Base-by-base conservation (phyloP, 345 rosid genomes). In the Aurinia saxatilis region DNA sequence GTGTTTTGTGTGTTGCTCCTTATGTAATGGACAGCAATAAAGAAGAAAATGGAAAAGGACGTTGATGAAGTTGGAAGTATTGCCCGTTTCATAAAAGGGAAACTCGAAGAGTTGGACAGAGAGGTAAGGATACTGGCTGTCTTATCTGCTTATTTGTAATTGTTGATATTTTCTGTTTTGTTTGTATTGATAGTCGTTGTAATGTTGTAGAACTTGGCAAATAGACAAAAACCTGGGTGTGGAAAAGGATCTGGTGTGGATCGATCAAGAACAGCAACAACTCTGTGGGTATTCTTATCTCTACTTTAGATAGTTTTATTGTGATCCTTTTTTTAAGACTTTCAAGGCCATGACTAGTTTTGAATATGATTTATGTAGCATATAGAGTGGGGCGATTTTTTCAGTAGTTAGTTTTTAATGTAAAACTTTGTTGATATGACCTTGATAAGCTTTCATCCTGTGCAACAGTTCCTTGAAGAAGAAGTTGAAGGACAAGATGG, bases 41-140 rank as follows among this genome's bases (percentile, higher is more conserved):
- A 82, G 80, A 86, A 81, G 80, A 85, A 89, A 15, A 89, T 89
- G 96, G 91, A 92, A 75, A 72, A 78, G 70, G 96, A 92, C 50
- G 78, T 92, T n/a, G 91, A 88, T 56, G 98, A 89, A 80, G 98
- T 89, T 50, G 92, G 96, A 67, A 92, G 86, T 69, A 73, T 72
- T 68, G 96, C 95, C 4, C 86, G 93, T 47, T 74, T 59, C 61
- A 84, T 76, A 53, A 89, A 89, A 75, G 82, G 84, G 60, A 86
- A 77, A 80, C 66, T 92, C 8, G 85, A 88, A 76, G 87, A 82
- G 64, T 58, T 85, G 66, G 88, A 86, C 76, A 80, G 72, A 86
- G 96, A 92, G 58, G 98, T 86, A 67, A 54, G 9, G 2, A 13
- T 29, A 12, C 42, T 64, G 27, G 48, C 55, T 57, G 34, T 40